phyloP scores from a whole-genome alignment of 129 eudicot genomes.

The Saussurea involucrata region DNA sequence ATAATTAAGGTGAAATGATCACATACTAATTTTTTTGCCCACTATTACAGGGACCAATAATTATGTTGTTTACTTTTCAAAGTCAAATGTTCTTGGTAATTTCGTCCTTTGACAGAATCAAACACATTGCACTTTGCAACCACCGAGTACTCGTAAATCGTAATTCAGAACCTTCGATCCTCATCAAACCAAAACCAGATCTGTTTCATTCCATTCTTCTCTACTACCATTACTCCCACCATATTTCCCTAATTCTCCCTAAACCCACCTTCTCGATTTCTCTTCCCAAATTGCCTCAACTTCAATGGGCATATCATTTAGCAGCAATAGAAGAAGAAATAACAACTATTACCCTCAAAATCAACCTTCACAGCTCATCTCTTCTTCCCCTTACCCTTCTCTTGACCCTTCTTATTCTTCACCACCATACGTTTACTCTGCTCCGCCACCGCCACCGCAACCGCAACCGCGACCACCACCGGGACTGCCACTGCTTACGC shows the following conservation, averaged over 20 bases:
- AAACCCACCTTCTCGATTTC: conserved; percentile 3
- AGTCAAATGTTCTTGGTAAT: neutral
- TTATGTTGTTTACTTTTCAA: neutral
- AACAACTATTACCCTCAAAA: conserved; percentile 40
- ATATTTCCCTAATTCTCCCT: neutral
- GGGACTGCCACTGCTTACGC: conserved; percentile 31
- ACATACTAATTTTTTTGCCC: too few relatives aligned
- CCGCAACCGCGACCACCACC: conserved; percentile 30
- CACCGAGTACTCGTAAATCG: neutral
- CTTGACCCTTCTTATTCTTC: conserved; percentile 31
- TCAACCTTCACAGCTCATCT: conserved; percentile 36
- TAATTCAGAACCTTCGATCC: neutral
- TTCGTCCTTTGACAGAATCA: neutral
- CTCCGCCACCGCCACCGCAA: conserved; percentile 24
- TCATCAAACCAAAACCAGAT: conserved; percentile 21
- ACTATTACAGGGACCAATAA: too few relatives aligned
- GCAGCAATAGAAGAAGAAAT: conserved; percentile 45
- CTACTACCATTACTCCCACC: neutral
- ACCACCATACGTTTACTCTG: conserved; percentile 39
- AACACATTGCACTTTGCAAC: neutral
- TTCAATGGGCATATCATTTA: conserved; percentile 46
- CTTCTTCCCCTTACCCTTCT: conserved; percentile 33
- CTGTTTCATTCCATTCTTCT: neutral
- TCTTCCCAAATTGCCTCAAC: neutral
- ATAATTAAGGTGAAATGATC: too few relatives aligned